Evolutionary conservation across 2,329 filamentous ascomycete species (phyloP), one percentile per base, ranked within the genome.

Genomic region (Penicillium palitans): DNA sequence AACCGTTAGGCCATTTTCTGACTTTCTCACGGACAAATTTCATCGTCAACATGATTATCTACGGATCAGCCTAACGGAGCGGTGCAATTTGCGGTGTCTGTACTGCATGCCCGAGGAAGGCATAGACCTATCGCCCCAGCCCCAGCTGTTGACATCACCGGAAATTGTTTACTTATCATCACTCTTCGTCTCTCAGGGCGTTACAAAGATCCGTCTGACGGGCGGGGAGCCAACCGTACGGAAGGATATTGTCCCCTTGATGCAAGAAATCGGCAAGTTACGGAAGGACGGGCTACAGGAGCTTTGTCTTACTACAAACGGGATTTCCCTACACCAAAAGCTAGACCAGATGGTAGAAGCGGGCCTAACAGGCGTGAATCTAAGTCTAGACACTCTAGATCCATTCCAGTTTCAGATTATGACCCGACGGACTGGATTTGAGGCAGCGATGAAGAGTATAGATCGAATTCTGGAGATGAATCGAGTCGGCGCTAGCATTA

Each of bases 21-120:
- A 91, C 52, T 98, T 98, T 74, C 81, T 99, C 61, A 98, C 93
- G 1, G 95, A 99, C 73, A 90, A 81, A 41, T 97, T 92, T 76
- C 80, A 89, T 62, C 88, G 95, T 29, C 90, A 96, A 72, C 95
- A 99, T 80, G 92, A 96, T 77, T 99, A 99, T 74, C 84, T 99
- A 59, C 90, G 95, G 62, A 98, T 99, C 69, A 97, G 93, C 50
- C 84, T 99, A 59, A 96, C 95, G 4, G 95, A 99, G 78, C 87
- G 91, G 63, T 99, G 95, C 77, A 99, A 99, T 72, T 81, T 99
- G 60, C 90, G 95, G 65, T 99, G 95, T 77, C 79, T 96, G 58
- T 99, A 99, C 79, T 99, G 95, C 78, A 99, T 99, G 95, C 95
- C 95, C 0, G 93, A 96, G 77, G 90, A 96, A 77, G 95, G 95